Base-by-base conservation (phyloP, 2,329 filamentous ascomycete genomes). In the Sclerotinia spermophila region DNA sequence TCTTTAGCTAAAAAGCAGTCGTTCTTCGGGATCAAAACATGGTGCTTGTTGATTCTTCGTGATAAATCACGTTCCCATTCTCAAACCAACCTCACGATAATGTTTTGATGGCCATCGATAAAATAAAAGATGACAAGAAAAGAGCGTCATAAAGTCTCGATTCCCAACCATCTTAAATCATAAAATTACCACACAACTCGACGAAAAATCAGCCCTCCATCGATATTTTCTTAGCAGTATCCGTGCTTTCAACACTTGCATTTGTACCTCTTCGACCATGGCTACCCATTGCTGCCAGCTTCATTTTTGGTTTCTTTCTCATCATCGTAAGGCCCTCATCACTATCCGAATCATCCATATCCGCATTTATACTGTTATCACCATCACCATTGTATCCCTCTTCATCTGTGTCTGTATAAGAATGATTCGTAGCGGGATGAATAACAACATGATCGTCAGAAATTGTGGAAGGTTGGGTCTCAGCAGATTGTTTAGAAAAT, bases 241-340 rank as follows among this genome's bases (percentile, higher is more conserved):
- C 88, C 1, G 86, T 88, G 76, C 87, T 89, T 44, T 84, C 86
- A 40, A 87, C 85, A 74, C 86, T 89, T 1, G 85, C 86, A 74
- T 88, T 87, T 0, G 87, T 90, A 74, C 87, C 86, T 44, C 88
- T 84, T 70, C 87, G 82, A 72, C 72, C 74, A 42, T 75, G 73
- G 24, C 42, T 42, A n/a, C 42, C 33, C 17, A 55, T 27, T 17
- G 33, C 44, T 38, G 42, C 62, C 6, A 67, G 35, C 44, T 64
- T 71, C 27, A 55, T 15, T 33, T 79, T 78, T 71, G 82, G 82
- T 77, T 83, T 86, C 27, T 69, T 73, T 48, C 73, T 68, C 19
- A 67, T 73, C 78, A 79, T 79, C 2, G 75, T 79, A 10, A 79
- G 72, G 8, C 78, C 78, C 69, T 79, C 78, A 65, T 79, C 78